These are phyloP conservation scores for Lophiostoma macrostomum DNA, from an alignment of 495 filamentous ascomycete species.

Conservation along the genomic window DNA sequence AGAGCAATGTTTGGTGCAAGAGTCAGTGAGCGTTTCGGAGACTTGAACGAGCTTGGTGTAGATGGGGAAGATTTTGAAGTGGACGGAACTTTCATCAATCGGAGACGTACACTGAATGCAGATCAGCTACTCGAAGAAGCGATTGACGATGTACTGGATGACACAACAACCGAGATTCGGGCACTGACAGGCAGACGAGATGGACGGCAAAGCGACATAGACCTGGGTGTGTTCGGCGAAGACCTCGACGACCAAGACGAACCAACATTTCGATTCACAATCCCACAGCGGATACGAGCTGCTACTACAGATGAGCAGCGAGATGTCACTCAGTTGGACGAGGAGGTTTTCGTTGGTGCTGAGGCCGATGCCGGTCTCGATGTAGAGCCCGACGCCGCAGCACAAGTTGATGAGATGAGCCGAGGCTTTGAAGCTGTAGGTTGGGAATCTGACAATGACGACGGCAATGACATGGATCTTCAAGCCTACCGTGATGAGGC, in stretches of 20 bases:
- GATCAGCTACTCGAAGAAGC: conserved; percentile 40
- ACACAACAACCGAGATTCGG: conserved; percentile 35
- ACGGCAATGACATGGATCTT: conserved; percentile 16
- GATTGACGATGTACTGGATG: conserved; percentile 46
- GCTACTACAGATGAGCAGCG: conserved; percentile 1
- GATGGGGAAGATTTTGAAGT: conserved; percentile 35
- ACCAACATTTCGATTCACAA: conserved; percentile 33
- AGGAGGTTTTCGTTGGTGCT: conserved; percentile 8
- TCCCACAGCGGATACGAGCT: conserved; percentile 25
- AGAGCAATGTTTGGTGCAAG: conserved; percentile 48
- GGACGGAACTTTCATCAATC: conserved; percentile 44
- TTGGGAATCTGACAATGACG: conserved; percentile 24
- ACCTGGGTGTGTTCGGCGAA: conserved; percentile 20
- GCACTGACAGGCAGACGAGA: conserved; percentile 30
- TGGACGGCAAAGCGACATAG: conserved; percentile 29
- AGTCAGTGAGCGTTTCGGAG: conserved; percentile 64
- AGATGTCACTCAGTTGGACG: background rate
- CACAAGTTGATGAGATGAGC: conserved; percentile 1
- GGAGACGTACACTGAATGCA: conserved; percentile 22
- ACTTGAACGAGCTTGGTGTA: conserved; percentile 38
- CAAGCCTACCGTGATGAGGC: conserved; percentile 29
- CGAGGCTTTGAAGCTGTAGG: background rate
- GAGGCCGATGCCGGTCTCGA: conserved; percentile 37
- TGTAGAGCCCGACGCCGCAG: conserved; percentile 28
- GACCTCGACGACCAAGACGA: conserved; percentile 31